Percentiles rank a stretch among this genome's conserved stretches.
phyloP scores from a whole-genome alignment of 2,329 filamentous ascomycete genomes.

The Aureobasidium vineae region DNA sequence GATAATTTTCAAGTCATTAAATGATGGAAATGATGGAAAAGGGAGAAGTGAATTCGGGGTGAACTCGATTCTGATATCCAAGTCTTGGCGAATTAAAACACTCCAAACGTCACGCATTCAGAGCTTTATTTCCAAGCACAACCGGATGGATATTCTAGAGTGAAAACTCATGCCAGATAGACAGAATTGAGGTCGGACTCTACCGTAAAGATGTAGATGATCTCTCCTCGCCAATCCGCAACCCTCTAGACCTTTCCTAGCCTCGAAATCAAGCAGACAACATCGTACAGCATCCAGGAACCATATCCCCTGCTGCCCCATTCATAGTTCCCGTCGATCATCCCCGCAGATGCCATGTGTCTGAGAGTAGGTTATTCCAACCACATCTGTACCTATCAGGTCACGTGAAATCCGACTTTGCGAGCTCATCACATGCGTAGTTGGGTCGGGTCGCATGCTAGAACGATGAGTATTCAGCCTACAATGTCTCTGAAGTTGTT shows the following conservation, averaged over 20 bases:
- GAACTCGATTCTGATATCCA: constrained; percentile 6
- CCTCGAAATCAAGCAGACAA: neutral
- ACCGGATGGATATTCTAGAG: neutral
- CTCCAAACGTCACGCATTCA: neutral
- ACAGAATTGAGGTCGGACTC: neutral
- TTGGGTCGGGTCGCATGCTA: neutral
- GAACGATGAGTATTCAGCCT: too few relatives aligned
- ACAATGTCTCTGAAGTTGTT: neutral
- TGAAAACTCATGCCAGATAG: neutral
- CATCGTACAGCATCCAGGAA: constrained; percentile 23
- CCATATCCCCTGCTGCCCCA: constrained; percentile 23
- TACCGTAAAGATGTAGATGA: neutral
- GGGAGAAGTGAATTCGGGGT: neutral
- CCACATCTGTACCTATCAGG: neutral
- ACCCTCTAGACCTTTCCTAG: neutral
- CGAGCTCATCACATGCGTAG: neutral
- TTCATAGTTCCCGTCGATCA: constrained; percentile 27
- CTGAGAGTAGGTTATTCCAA: constrained; percentile 26
- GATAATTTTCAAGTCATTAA: constrained; percentile 15
- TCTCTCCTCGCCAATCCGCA: neutral
- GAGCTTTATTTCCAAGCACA: neutral
- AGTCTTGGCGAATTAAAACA: neutral
- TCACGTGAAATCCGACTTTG: neutral
- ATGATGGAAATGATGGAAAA: constrained; percentile 21
- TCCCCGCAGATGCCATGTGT: constrained; percentile 27